Base-by-base conservation (phyloP, 2,329 filamentous ascomycete species). In the Trichoderma lentiforme region DNA sequence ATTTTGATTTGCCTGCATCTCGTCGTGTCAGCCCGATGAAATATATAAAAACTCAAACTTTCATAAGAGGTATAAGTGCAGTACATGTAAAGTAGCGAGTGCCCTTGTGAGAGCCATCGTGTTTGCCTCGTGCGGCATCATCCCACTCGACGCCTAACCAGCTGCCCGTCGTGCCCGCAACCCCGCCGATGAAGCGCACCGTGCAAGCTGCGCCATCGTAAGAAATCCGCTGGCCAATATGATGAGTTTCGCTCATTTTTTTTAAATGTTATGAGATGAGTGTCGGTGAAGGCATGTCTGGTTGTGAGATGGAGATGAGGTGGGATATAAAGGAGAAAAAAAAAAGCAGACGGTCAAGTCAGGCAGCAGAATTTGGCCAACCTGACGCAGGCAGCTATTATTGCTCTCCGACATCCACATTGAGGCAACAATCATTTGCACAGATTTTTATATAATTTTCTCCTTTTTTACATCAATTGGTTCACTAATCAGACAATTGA, bases 61-160 rank as follows among this genome's bases (percentile, higher is more conserved):
- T 18, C 32, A 56, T 62, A 34, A 69, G 58, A 69, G 57, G 58
- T 11, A 26, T 18, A 7, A 32, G 12, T 36, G 18, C 30, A 53
- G 15, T 88, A 95, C 95, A 97, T 76, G 86, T 84, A 78, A 98
- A 98, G 80, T 98, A 97, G 73, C 88, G 90, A 73, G 88, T 85
- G 73, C 92, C 93, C 74, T 92, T 90, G 82, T 97, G 90, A 73
- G 91, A 90, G 72, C 96, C 96, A 78, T 95, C 89, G 82, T 99
- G 95, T 84, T 98, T 98, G 73, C 96, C 96, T 77, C 95, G 88
- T 47, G 86, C 87, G 71, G 90, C 84, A 80, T 98, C 93, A 82
- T 98, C 95, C 96, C 96, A 99, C 86, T 99, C 96, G 62, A 98
- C 93, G 61, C 96, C 96, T 39, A 98, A 87, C 95, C 95, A 98